Conservation (phyloP, 2,329 filamentous ascomycete genomes). For the Colletotrichum falcatum region DNA sequence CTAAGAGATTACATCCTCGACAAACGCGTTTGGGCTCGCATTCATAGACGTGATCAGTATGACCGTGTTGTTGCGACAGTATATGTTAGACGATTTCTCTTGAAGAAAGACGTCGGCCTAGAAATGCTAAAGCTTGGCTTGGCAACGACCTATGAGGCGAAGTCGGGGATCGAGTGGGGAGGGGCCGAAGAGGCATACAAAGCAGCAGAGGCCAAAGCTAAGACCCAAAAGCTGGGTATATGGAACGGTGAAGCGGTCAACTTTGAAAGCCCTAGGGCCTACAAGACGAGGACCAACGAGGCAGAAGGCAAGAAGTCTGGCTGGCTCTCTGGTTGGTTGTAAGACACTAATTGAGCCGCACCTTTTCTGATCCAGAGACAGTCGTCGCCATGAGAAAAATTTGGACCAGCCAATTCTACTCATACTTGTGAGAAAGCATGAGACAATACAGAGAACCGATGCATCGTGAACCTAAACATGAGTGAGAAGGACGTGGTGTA, state of each 20-base stretch:
- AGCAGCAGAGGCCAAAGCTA: slow-evolving; percentile 74
- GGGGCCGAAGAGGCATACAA: slow-evolving; percentile 73
- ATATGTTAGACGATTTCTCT: slow-evolving; percentile 75
- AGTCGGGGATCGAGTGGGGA: slow-evolving; percentile 89
- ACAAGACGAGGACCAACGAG: slow-evolving; percentile 72
- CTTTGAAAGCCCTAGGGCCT: slow-evolving; percentile 88
- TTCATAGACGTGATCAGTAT: slow-evolving; percentile 92
- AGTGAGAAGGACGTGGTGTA: background rate
- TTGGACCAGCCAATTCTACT: background rate
- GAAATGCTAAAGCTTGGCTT: slow-evolving; percentile 89
- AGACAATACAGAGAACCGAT: background rate
- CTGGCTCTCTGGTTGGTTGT: slow-evolving; percentile 30
- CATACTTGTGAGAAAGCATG: background rate
- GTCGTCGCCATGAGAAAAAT: background rate
- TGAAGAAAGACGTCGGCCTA: slow-evolving; percentile 84
- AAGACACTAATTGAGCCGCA: slow-evolving; percentile 9
- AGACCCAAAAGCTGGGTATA: slow-evolving; percentile 74
- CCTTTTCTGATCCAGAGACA: background rate
- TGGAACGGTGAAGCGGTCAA: slow-evolving; percentile 75
- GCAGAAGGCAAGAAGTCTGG: slow-evolving; percentile 39
- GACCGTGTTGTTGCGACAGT: slow-evolving; percentile 90
- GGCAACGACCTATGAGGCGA: slow-evolving; percentile 95
- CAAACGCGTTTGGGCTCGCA: slow-evolving; percentile 81
- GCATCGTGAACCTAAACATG: background rate
- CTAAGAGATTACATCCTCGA: slow-evolving; percentile 79